Conservation (phyloP, 352 stramenopile species). For the Saprolegnia diclina region DNA sequence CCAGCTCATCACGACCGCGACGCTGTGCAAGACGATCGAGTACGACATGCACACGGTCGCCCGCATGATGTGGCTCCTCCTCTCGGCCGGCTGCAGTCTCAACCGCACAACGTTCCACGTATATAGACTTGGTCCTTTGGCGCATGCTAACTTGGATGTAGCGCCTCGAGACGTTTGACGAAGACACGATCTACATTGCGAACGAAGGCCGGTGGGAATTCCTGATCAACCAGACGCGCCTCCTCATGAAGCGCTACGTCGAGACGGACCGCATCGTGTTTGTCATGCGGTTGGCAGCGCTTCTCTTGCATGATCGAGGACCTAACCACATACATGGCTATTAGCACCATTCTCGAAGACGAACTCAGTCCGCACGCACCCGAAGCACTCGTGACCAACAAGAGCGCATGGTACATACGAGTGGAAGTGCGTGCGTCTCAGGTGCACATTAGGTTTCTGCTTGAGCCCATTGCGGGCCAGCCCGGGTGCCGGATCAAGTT, state of each 20-base stretch:
- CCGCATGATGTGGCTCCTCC: constrained; percentile 10
- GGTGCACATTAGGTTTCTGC: neutral
- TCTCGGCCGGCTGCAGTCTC: neutral
- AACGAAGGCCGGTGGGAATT: constrained; percentile 1
- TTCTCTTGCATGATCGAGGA: too few species aligned
- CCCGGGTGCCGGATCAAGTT: constrained; percentile 6
- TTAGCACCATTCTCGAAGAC: constrained; percentile 16
- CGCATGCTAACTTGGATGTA: neutral
- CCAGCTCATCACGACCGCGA: neutral
- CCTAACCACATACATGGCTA: too few species aligned
- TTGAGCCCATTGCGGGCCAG: neutral
- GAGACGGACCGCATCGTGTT: neutral
- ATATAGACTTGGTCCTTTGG: neutral
- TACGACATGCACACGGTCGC: constrained; percentile 15
- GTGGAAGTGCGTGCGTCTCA: neutral
- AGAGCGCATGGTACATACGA: neutral
- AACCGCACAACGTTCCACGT: neutral
- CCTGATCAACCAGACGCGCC: constrained; percentile 4
- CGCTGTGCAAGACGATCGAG: constrained; percentile 11
- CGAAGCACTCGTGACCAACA: constrained; percentile 10
- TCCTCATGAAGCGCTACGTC: constrained; percentile 10
- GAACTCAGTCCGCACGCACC: constrained; percentile 6
- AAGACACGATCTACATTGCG: constrained; percentile 6
- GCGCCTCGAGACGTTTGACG: constrained; percentile 19
- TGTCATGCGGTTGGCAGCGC: neutral